Percentiles rank a stretch among this genome's conserved stretches.
Conservation (phyloP, 129 eudicot genomes). For the Rutidosis leptorrhynchoides region DNA sequence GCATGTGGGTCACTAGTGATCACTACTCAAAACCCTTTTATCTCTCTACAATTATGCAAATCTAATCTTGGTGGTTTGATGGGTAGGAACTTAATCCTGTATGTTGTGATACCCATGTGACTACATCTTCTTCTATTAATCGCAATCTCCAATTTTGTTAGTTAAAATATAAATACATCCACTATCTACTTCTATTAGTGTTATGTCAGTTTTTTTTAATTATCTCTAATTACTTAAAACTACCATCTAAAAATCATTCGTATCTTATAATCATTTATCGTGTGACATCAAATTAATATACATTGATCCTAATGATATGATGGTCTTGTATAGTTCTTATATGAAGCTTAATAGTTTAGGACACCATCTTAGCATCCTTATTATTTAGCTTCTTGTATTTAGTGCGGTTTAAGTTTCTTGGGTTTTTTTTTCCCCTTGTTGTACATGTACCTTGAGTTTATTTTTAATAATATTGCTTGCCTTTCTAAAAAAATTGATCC, state of each 20-base stretch:
- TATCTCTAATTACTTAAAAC: not conserved
- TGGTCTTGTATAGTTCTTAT: not conserved
- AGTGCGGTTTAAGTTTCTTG: too few relatives aligned
- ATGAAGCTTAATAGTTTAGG: too few relatives aligned
- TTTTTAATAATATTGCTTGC: too few relatives aligned
- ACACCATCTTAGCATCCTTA: too few relatives aligned
- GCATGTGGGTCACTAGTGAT: conserved; percentile 20
- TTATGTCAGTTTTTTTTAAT: not conserved
- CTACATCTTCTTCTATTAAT: conserved; percentile 17
- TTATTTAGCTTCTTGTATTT: too few relatives aligned
- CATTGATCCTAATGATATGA: not conserved
- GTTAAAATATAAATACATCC: conserved; percentile 9
- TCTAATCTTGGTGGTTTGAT: not conserved
- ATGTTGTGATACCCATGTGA: conserved; percentile 32
- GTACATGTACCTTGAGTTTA: too few relatives aligned
- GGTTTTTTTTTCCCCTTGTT: too few relatives aligned
- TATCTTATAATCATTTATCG: not conserved
- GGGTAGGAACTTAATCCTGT: conserved; percentile 12
- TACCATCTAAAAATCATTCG: not conserved
- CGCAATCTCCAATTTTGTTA: conserved; percentile 18
- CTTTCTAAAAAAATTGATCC: too few relatives aligned
- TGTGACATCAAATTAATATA: not conserved
- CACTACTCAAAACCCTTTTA: not conserved
- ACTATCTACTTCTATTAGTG: conserved; percentile 1
- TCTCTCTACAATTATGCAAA: conserved; percentile 36